phyloP scores from a whole-genome alignment of 1,284 basidiomycete genomes.

The Marasmius sp. region DNA sequence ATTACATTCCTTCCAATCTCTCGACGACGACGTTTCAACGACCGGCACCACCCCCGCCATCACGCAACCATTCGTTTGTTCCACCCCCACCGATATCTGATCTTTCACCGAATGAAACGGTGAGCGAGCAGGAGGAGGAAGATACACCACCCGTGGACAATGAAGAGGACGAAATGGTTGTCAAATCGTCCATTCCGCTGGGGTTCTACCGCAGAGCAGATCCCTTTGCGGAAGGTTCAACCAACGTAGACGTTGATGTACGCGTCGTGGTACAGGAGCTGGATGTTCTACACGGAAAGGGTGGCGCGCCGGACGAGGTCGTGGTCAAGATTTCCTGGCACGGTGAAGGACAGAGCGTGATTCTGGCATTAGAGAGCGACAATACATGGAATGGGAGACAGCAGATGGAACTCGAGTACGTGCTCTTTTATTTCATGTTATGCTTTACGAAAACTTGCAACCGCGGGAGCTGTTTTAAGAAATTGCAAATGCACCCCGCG shows the following conservation, averaged over 20 bases:
- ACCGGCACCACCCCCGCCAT: background rate
- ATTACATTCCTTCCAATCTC: conserved; percentile 3
- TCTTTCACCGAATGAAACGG: background rate
- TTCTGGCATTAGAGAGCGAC: background rate
- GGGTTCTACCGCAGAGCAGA: background rate
- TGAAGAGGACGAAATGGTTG: background rate
- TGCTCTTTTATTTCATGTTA: background rate
- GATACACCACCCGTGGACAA: background rate
- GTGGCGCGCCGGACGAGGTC: background rate
- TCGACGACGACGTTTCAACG: background rate
- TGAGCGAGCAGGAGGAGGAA: background rate
- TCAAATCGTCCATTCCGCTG: background rate
- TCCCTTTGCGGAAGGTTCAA: background rate
- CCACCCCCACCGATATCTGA: background rate
- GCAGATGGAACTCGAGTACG: background rate
- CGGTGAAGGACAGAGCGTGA: background rate
- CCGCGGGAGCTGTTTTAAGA: background rate
- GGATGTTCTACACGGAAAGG: background rate
- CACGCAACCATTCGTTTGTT: background rate
- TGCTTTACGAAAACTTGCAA: background rate
- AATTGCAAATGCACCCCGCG: background rate
- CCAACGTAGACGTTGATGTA: background rate
- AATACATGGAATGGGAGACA: background rate
- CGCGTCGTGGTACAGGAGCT: background rate
- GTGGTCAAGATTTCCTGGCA: conserved; percentile 1